Evolutionary conservation across 2,329 filamentous ascomycete genomes (phyloP).

Genomic region (Cytospora paraplurivora): DNA sequence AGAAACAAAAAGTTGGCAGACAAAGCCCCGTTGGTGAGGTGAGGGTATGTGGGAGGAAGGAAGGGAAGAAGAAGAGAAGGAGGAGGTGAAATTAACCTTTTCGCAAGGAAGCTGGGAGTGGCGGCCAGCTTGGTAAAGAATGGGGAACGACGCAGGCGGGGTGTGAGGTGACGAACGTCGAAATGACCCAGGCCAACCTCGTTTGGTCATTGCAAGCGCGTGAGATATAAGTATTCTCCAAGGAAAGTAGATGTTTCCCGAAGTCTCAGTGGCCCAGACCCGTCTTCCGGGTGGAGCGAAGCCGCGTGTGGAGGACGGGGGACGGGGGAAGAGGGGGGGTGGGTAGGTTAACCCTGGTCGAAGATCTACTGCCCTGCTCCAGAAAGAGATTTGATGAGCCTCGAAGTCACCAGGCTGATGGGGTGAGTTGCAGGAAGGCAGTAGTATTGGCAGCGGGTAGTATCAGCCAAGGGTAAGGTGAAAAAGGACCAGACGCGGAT

Average conservation of each 20-base stretch:
- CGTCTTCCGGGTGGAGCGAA: constrained; percentile 27
- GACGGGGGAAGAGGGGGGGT: constrained; percentile 18
- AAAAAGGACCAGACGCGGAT: constrained; percentile 39
- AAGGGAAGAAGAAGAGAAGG: constrained; percentile 26
- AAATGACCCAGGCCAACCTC: constrained; percentile 47
- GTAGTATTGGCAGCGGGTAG: constrained; percentile 20
- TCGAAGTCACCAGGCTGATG: constrained; percentile 15
- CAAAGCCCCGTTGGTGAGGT: constrained; percentile 23
- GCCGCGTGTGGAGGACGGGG: constrained; percentile 22
- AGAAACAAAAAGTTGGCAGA: constrained; percentile 24
- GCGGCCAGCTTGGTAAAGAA: constrained; percentile 48
- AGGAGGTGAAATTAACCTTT: constrained; percentile 43
- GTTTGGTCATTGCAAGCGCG: constrained; percentile 46
- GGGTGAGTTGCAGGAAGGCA: constrained; percentile 17
- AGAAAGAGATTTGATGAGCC: constrained; percentile 24
- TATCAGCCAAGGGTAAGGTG: constrained; percentile 29
- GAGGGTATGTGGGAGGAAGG: constrained; percentile 17
- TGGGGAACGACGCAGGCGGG: constrained; percentile 43
- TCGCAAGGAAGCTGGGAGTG: constrained; percentile 47
- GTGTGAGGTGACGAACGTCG: constrained; percentile 45
- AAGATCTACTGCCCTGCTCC: constrained; percentile 23
- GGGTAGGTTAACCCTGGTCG: constrained; percentile 21
- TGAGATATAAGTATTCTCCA: constrained; percentile 36
- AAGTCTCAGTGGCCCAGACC: constrained; percentile 26
- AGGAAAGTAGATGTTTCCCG: constrained; percentile 33